A percentile compares a stretch with the other conserved stretches of the same genome.
phyloP scores from a whole-genome alignment of 2,329 filamentous ascomycete species.

The Arthrobotrys pseudoclavata region DNA sequence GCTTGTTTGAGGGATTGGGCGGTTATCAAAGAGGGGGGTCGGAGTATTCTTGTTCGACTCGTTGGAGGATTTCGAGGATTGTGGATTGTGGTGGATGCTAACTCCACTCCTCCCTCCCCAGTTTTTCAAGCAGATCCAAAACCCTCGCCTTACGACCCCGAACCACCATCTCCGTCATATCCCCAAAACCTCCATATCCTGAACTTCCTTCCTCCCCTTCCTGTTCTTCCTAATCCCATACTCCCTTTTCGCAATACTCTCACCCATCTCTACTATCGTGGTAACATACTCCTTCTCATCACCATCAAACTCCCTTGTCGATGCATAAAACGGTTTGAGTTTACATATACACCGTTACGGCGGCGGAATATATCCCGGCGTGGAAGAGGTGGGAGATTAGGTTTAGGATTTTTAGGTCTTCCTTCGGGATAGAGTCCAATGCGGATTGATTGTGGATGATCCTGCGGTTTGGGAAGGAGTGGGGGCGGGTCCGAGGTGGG shows the following conservation, averaged over 20 bases:
- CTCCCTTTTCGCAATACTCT: background rate
- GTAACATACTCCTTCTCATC: background rate
- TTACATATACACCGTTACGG: background rate
- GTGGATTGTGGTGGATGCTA: background rate
- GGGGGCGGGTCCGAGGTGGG: background rate
- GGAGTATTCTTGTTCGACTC: slow-evolving; percentile 17
- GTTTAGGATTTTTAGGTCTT: background rate
- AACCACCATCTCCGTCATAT: background rate
- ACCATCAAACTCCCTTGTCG: background rate
- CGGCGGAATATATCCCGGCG: background rate
- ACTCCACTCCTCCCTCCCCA: slow-evolving; percentile 2
- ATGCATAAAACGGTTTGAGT: background rate
- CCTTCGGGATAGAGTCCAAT: background rate
- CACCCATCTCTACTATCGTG: background rate
- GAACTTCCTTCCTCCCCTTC: too few relatives aligned
- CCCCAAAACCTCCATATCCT: background rate
- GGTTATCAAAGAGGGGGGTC: background rate
- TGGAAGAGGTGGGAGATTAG: background rate
- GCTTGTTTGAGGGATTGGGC: background rate
- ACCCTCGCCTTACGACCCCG: background rate
- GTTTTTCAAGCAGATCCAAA: background rate
- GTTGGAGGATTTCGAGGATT: slow-evolving; percentile 17
- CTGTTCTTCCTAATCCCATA: background rate
- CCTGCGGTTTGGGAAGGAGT: background rate
- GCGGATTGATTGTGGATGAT: background rate